Evolutionary conservation across 2,329 filamentous ascomycete species (phyloP).

Genomic region (Fusarium odoratissimum): DNA sequence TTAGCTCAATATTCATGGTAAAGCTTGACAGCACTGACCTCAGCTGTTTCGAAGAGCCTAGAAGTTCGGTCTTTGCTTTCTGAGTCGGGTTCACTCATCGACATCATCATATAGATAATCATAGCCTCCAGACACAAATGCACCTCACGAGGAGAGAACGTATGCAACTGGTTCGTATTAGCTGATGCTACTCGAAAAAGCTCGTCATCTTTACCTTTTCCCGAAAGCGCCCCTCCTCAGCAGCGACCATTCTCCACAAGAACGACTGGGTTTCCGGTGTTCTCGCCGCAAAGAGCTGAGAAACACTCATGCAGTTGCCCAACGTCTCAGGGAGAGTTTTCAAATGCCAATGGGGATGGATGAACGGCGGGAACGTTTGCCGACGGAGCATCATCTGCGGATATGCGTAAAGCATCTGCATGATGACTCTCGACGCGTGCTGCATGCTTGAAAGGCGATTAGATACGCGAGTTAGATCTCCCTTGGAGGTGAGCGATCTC

Average conservation of each 20-base stretch:
- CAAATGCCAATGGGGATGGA: constrained; percentile 45
- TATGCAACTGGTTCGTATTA: constrained; percentile 8
- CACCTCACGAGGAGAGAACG: constrained; percentile 7
- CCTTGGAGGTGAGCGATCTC: background rate
- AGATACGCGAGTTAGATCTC: constrained; percentile 28
- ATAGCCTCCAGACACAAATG: constrained; percentile 41
- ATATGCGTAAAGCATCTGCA: constrained; percentile 44
- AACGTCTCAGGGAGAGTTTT: constrained; percentile 35
- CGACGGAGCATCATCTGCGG: constrained; percentile 49
- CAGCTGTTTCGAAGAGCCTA: constrained; percentile 30
- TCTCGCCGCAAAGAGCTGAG: constrained; percentile 41
- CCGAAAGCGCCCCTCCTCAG: constrained; percentile 40
- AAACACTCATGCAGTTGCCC: constrained; percentile 43
- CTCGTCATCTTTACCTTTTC: constrained; percentile 21
- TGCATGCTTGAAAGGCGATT: constrained; percentile 10
- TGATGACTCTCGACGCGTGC: constrained; percentile 38
- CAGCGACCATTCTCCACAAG: constrained; percentile 44
- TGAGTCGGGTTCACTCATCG: constrained; percentile 35
- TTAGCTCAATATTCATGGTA: accelerated
- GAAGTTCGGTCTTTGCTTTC: constrained; percentile 5
- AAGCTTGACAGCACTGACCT: constrained; percentile 1
- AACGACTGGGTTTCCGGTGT: constrained; percentile 40
- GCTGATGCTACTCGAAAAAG: accelerated
- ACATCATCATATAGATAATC: constrained; percentile 48
- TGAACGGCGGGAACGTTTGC: constrained; percentile 48